These are phyloP conservation scores for Sisymbrium altissimum DNA, from an alignment of 345 rosid genomes.

Conservation along the genomic window DNA sequence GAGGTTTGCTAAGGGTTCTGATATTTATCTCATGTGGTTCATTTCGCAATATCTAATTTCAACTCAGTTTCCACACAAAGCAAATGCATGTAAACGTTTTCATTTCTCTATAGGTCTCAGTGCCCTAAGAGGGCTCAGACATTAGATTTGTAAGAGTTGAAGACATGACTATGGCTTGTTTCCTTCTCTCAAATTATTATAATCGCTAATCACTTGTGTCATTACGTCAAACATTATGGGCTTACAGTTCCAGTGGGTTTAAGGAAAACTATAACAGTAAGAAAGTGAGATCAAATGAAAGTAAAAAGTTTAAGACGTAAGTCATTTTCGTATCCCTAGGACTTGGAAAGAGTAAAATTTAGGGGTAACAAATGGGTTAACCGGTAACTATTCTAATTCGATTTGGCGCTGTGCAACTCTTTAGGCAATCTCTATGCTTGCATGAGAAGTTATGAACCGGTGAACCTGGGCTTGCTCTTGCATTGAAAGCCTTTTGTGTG, in stretches of 20 bases:
- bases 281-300: not conserved
- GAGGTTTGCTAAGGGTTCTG: not conserved
- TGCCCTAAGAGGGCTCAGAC: not conserved
- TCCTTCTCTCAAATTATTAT: not conserved
- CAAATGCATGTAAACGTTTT: not conserved
- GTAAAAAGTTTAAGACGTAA: not conserved
- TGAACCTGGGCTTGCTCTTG: not conserved
- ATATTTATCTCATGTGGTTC: too few species aligned
- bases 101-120: not conserved
- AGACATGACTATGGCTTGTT: not conserved
- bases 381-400: not conserved
- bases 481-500: not conserved
- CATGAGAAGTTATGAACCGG: not conserved
- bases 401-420: not conserved
- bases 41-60: not conserved
- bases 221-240: not conserved
- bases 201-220: not conserved
- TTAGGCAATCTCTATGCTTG: conserved; percentile 1
- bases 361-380: not conserved
- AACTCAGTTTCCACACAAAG: not conserved
- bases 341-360: not conserved
- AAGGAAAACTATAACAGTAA: not conserved
- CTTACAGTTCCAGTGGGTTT: not conserved
- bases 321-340: not conserved
- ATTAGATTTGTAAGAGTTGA: not conserved